phyloP scores from a whole-genome alignment of 2,329 filamentous ascomycete genomes.

The Ophiostoma novo-ulmi region DNA sequence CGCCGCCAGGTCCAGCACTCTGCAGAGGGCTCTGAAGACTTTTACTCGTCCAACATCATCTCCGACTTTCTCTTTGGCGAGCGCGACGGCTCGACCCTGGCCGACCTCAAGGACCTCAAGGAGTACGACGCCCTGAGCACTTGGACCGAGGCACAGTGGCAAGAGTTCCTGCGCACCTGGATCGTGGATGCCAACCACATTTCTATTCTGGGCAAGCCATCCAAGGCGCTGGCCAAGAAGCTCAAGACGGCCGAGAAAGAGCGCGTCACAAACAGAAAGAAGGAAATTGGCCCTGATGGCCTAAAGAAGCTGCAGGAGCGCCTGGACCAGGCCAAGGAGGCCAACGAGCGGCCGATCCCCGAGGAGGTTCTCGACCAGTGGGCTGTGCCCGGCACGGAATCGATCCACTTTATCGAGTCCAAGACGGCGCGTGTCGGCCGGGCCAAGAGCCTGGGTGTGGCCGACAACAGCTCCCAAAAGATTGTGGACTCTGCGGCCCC shows the following conservation, averaged over 20 bases:
- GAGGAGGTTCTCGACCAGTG: slow-evolving; percentile 74
- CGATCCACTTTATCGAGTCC: slow-evolving; percentile 91
- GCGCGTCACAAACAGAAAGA: slow-evolving; percentile 71
- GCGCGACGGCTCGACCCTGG: slow-evolving; percentile 72
- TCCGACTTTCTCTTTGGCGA: slow-evolving; percentile 87
- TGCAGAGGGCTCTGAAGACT: slow-evolving; percentile 73
- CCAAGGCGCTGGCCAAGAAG: slow-evolving; percentile 69
- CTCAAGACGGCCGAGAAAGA: slow-evolving; percentile 76
- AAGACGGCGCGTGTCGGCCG: slow-evolving; percentile 76
- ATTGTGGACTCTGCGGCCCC: slow-evolving; percentile 63
- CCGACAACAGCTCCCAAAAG: slow-evolving; percentile 66
- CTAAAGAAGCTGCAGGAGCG: slow-evolving; percentile 68
- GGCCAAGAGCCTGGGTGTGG: slow-evolving; percentile 64
- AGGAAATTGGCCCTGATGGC: slow-evolving; percentile 75
- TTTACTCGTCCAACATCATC: slow-evolving; percentile 81
- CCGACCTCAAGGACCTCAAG: slow-evolving; percentile 49
- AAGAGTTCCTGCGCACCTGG: slow-evolving; percentile 74
- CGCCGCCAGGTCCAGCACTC: slow-evolving; percentile 76
- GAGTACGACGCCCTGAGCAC: slow-evolving; percentile 65
- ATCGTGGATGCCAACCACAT: slow-evolving; percentile 80
- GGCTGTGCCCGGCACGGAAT: slow-evolving; percentile 76
- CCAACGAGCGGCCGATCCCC: slow-evolving; percentile 86
- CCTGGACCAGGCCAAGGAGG: slow-evolving; percentile 75
- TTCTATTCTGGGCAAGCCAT: slow-evolving; percentile 83
- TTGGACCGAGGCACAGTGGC: slow-evolving; percentile 84